Percentiles rank a stretch among this genome's conserved stretches.
Conservation (phyloP, 139 green algal genomes). For the Chlorella vulgaris region DNA sequence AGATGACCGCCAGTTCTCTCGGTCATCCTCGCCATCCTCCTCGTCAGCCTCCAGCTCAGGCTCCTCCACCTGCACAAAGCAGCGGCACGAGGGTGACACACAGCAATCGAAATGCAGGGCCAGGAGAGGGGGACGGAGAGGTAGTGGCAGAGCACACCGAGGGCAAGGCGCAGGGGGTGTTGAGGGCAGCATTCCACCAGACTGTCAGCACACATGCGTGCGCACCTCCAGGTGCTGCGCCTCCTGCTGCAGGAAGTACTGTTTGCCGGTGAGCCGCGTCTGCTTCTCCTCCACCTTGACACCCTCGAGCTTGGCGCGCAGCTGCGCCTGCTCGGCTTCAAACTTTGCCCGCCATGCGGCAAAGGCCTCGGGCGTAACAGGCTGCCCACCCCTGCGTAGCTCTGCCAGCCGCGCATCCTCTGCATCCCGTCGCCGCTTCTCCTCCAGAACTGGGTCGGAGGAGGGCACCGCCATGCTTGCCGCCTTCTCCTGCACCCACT, state of each 20-base stretch:
- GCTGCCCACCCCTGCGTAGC: slow-evolving; percentile 66
- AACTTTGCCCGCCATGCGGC: slow-evolving; percentile 68
- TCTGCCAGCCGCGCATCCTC: slow-evolving; percentile 72
- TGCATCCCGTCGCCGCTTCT: slow-evolving; percentile 55
- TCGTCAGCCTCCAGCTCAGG: slow-evolving; percentile 16
- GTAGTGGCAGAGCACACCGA: not conserved
- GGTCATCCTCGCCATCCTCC: slow-evolving; percentile 35
- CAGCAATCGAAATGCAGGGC: not conserved
- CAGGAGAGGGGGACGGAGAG: not conserved
- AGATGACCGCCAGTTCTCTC: slow-evolving; percentile 13
- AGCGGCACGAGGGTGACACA: too few relatives aligned
- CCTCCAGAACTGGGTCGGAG: slow-evolving; percentile 53
- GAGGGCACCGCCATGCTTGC: slow-evolving; percentile 12
- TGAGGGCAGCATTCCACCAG: not conserved
- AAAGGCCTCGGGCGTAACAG: slow-evolving; percentile 82
- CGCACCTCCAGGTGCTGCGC: slow-evolving; percentile 37
- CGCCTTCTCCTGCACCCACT: slow-evolving; percentile 47
- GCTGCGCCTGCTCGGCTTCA: slow-evolving; percentile 30
- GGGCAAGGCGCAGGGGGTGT: not conserved
- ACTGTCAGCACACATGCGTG: not conserved
- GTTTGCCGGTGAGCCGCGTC: slow-evolving; percentile 61
- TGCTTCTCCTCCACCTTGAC: slow-evolving; percentile 3
- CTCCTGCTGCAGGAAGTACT: slow-evolving; percentile 74
- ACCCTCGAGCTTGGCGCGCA: slow-evolving; percentile 5
- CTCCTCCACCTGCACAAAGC: slow-evolving; percentile 38